Conservation (phyloP, 2,329 filamentous ascomycete genomes). For the Phyllosticta citribraziliensis region DNA sequence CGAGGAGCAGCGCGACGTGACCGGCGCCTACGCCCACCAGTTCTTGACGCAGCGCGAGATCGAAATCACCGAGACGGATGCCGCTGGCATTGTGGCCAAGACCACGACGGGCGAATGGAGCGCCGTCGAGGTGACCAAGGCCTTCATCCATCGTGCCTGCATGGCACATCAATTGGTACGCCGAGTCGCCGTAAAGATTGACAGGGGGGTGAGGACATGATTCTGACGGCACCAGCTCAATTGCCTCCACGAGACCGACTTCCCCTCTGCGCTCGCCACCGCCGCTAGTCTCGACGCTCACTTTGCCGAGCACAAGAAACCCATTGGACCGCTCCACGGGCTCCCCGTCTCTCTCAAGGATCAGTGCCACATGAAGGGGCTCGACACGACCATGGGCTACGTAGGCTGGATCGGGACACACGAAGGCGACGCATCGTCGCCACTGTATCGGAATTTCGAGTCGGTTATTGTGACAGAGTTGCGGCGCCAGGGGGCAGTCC, state of each 20-base stretch:
- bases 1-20: slow-evolving; percentile 27
- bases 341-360: slow-evolving; percentile 41
- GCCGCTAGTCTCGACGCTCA: slow-evolving; percentile 34
- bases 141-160: slow-evolving; percentile 48
- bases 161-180: slow-evolving; percentile 40
- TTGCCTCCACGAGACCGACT: slow-evolving; percentile 40
- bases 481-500: slow-evolving; percentile 42
- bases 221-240: slow-evolving; percentile 15
- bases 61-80: slow-evolving; percentile 52
- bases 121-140: slow-evolving; percentile 45
- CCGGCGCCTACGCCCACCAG: slow-evolving; percentile 46
- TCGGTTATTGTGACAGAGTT: slow-evolving; percentile 50
- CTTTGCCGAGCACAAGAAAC: slow-evolving; percentile 23
- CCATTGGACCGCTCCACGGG: slow-evolving; percentile 39
- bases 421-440: slow-evolving; percentile 43
- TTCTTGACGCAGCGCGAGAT: slow-evolving; percentile 45
- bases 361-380: slow-evolving; percentile 39
- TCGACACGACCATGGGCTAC: slow-evolving; percentile 47
- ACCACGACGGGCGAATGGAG: slow-evolving; percentile 47
- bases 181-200: background rate
- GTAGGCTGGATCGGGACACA: slow-evolving; percentile 56
- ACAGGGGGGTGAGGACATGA: no score
- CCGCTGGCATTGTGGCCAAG: slow-evolving; percentile 45
- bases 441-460: slow-evolving; percentile 42
- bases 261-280: slow-evolving; percentile 34